These are phyloP conservation scores for Alternaria gaisen DNA, from an alignment of 2,329 filamentous ascomycete genomes.

Conservation along the genomic window DNA sequence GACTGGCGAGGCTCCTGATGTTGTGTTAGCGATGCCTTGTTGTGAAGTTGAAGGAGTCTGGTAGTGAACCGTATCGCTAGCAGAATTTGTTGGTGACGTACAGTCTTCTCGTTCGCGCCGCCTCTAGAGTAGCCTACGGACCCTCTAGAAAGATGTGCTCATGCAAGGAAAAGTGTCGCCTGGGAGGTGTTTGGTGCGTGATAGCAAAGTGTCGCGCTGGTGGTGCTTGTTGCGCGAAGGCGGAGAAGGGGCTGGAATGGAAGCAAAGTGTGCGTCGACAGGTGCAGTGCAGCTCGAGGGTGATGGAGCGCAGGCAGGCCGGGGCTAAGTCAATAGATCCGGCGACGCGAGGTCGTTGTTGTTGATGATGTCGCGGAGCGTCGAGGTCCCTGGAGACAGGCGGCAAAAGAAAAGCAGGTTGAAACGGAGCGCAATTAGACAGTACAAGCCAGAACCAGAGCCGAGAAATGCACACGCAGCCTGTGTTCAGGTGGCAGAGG, in stretches of 20 bases:
- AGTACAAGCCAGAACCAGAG: slow-evolving; percentile 18
- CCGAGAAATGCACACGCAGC: slow-evolving; percentile 14
- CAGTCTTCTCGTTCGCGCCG: slow-evolving; percentile 53
- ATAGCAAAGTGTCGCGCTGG: slow-evolving; percentile 25
- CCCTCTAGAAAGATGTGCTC: slow-evolving; percentile 45
- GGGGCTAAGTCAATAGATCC: slow-evolving; percentile 54
- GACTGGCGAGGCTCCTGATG: slow-evolving; percentile 53
- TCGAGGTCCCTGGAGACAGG: slow-evolving; percentile 14
- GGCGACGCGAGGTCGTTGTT: slow-evolving; percentile 35
- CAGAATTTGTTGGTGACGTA: slow-evolving; percentile 33
- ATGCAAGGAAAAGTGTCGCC: slow-evolving; percentile 46
- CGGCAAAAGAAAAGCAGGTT: slow-evolving; percentile 24
- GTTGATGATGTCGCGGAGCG: slow-evolving; percentile 25
- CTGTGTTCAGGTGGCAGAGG: slow-evolving; percentile 13
- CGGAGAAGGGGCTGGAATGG: slow-evolving; percentile 14
- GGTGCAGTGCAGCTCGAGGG: slow-evolving; percentile 16
- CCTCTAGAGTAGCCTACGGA: slow-evolving; percentile 47
- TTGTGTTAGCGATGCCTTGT: slow-evolving; percentile 26
- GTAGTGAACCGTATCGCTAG: slow-evolving; percentile 4
- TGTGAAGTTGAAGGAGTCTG: slow-evolving; percentile 5
- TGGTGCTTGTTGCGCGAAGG: slow-evolving; percentile 12
- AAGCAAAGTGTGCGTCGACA: slow-evolving; percentile 27
- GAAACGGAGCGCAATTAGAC: slow-evolving; percentile 26
- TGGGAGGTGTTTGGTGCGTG: slow-evolving; percentile 24
- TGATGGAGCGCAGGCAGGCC: slow-evolving; percentile 37